A percentile compares a stretch with the other conserved stretches of the same genome.
Conservation (phyloP, 208 protist species). For the Zelonia costaricensis region DNA sequence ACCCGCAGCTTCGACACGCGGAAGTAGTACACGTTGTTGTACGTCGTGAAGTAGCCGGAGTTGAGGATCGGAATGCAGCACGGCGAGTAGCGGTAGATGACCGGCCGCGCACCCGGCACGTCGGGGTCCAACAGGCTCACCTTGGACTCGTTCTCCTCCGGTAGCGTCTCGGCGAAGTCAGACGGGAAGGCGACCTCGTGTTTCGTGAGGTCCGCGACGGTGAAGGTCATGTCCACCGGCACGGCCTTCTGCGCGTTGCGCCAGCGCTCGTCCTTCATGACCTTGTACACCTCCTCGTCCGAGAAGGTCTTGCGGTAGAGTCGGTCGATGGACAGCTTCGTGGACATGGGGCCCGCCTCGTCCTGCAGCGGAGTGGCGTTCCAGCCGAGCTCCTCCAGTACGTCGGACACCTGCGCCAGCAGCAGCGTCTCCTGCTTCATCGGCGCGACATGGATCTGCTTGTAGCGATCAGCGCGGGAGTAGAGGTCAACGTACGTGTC, state of each 20-base stretch:
- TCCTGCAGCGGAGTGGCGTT: slow-evolving; percentile 26
- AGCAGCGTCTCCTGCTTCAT: slow-evolving; percentile 89
- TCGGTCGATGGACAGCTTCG: slow-evolving; percentile 28
- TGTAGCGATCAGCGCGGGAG: slow-evolving; percentile 78
- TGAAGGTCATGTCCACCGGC: slow-evolving; percentile 61
- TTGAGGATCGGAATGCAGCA: slow-evolving; percentile 86
- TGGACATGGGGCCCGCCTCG: slow-evolving; percentile 27
- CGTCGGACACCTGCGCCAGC: slow-evolving; percentile 70
- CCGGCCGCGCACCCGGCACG: slow-evolving; percentile 53
- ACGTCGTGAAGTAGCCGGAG: slow-evolving; percentile 83
- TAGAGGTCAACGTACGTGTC: slow-evolving; percentile 88
- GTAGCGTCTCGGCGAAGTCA: slow-evolving; percentile 37
- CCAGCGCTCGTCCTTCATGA: slow-evolving; percentile 50
- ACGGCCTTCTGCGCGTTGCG: slow-evolving; percentile 51
- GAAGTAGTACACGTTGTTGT: slow-evolving; percentile 90
- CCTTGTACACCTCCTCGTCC: slow-evolving; percentile 52
- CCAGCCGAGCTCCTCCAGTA: slow-evolving; percentile 86
- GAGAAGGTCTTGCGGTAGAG: slow-evolving; percentile 58
- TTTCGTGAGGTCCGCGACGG: slow-evolving; percentile 49
- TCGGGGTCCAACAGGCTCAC: slow-evolving; percentile 74
- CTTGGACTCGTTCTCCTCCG: slow-evolving; percentile 84
- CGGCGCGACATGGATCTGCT: slow-evolving; percentile 67
- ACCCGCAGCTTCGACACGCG: slow-evolving; percentile 61
- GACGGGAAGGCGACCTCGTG: slow-evolving; percentile 81
- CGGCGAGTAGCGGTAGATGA: slow-evolving; percentile 67